A percentile compares a stretch with the other conserved stretches of the same genome.
Conservation (phyloP, 768 basidiomycete species). For the Piloderma croceum region DNA sequence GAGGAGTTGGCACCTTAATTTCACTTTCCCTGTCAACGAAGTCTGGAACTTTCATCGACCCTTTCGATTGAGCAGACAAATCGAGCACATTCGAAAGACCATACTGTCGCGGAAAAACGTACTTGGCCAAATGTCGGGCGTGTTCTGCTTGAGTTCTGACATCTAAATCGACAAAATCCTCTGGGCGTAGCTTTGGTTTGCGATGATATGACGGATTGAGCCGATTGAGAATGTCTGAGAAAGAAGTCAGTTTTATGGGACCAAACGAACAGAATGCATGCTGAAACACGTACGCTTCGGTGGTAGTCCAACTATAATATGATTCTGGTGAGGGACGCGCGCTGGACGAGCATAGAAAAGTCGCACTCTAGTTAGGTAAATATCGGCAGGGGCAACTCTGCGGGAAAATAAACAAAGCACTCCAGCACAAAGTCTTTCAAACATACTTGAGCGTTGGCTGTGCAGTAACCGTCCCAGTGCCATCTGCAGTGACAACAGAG, state of each 20-base stretch:
- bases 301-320: slow-evolving; percentile 61
- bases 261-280: not conserved
- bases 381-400: slow-evolving; percentile 44
- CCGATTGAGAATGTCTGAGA: slow-evolving; percentile 62
- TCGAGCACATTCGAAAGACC: slow-evolving; percentile 57
- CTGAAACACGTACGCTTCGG: slow-evolving; percentile 46
- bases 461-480: no score
- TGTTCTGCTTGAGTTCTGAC: slow-evolving; percentile 41
- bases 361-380: slow-evolving; percentile 47
- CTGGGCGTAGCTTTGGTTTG: slow-evolving; percentile 22
- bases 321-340: slow-evolving; percentile 42
- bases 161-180: slow-evolving; percentile 38
- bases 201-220: slow-evolving; percentile 40
- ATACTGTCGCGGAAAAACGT: slow-evolving; percentile 82
- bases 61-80: slow-evolving; percentile 14
- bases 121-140: slow-evolving; percentile 67
- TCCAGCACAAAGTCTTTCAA: not conserved
- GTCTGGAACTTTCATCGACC: slow-evolving; percentile 38
- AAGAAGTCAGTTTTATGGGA: not conserved
- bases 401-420: slow-evolving; percentile 1
- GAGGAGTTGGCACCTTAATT: slow-evolving; percentile 48
- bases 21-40: slow-evolving; percentile 61
- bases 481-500: not conserved
- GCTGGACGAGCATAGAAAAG: slow-evolving; percentile 67
- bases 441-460: no score